phyloP scores from a whole-genome alignment of 768 basidiomycete genomes.

The Xerocomellus amylosporus region DNA sequence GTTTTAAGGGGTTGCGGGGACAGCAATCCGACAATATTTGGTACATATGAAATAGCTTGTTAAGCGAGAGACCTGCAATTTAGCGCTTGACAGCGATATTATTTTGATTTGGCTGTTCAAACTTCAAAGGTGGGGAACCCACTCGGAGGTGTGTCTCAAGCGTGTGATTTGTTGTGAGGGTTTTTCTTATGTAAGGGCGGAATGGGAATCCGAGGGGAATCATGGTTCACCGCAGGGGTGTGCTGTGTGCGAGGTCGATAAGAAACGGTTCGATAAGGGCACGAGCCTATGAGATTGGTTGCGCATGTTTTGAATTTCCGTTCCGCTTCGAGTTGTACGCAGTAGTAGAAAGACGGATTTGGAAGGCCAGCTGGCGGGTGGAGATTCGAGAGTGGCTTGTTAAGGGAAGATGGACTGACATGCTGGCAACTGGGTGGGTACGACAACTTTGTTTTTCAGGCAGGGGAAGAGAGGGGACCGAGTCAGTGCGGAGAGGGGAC shows the following conservation, averaged over 20 bases:
- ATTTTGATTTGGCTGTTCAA: background rate
- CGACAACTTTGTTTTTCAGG: background rate
- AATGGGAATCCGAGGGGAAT: background rate
- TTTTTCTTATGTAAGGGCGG: background rate
- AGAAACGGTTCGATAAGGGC: constrained; percentile 6
- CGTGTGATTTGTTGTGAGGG: background rate
- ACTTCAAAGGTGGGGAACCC: background rate
- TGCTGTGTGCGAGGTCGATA: constrained; percentile 4
- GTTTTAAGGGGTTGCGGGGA: background rate
- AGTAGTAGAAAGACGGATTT: background rate
- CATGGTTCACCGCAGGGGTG: too few species aligned
- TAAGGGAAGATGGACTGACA: background rate
- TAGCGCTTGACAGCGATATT: too few species aligned
- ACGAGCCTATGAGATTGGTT: background rate
- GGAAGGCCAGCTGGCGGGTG: background rate
- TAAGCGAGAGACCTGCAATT: background rate
- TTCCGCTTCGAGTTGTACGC: background rate
- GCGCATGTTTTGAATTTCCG: background rate
- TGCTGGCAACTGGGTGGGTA: background rate
- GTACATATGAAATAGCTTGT: background rate
- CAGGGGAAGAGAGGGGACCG: constrained; percentile 3
- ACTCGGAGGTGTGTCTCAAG: background rate
- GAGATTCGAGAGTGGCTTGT: background rate
- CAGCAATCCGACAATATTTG: background rate
- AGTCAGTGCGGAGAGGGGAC: constrained; percentile 10